Base-by-base conservation (phyloP, 495 filamentous ascomycete genomes). In the Trichocladium uniseriatum region DNA sequence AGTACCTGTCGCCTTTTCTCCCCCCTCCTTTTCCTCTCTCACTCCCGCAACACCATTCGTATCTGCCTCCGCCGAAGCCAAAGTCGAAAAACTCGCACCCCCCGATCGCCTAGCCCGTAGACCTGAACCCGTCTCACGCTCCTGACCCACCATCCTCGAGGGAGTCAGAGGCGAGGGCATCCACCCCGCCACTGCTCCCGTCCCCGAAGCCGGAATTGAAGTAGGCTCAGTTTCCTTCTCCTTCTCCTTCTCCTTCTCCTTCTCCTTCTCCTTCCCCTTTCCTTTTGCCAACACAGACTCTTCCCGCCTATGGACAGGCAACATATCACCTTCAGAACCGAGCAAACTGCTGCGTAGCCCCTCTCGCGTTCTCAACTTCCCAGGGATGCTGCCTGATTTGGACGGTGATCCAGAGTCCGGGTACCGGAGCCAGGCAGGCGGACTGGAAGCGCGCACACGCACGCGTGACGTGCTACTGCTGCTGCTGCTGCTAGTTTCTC, bases 381-480 rank as follows among this genome's bases (percentile, higher is more conserved):
- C 24, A 3, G 24, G 4, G 24, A 27, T 8, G 24, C 24, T 27
- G 24, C 24, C 24, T 8, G 3, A 8, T 27, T 8, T 8, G 8
- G 24, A 3, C 24, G 24, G 24, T 4, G 24, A 27, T 8, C 4
- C 24, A 27, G 24, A 3, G 7, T 57, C 52, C 1, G 67, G 60
- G 16, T 48, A 29, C 31, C 54, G 66, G 8, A 70, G 21, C 66
- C 66, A 69, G 29, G 51, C 19, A 16, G 69, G 64, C 20, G 68
- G 64, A 52, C 67, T 69, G 10, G 63, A 27, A 8, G 24, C 24
- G 3, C 24, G 54, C 10, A 55, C 35, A 18, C 44, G 29, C 10
- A 55, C 35, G 19, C 44, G 29, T 2, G 44, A 31, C 3, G 34
- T 43, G 19, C 19, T 18, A 19, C 29, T 35, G 7, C 15, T n/a